phyloP scores from a whole-genome alignment of 192 early-diverging fungal species.

The Coemansia sp. region DNA sequence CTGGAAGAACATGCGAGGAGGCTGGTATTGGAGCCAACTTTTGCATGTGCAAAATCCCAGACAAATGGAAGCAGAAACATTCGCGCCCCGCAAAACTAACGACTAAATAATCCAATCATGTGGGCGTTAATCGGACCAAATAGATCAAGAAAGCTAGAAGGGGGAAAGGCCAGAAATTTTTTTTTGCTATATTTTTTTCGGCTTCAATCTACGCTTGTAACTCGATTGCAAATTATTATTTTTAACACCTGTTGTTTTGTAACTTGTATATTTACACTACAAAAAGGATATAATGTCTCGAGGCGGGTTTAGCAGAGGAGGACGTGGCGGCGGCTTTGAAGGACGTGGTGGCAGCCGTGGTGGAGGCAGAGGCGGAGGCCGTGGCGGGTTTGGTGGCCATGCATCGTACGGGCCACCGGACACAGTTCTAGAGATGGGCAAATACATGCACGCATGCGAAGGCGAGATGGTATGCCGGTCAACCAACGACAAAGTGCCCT shows the following conservation, averaged over 20 bases:
- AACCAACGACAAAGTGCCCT: conserved; percentile 88
- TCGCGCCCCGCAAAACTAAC: background rate
- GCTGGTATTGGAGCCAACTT: conserved; percentile 34
- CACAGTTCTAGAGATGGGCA: conserved; percentile 76
- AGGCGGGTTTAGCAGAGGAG: conserved; percentile 39
- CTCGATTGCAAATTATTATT: background rate
- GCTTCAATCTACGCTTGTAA: background rate
- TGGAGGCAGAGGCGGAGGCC: conserved; percentile 51
- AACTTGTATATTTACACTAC: conserved; percentile 8
- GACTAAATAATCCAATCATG: background rate
- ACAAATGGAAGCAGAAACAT: background rate
- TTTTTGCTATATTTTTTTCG: background rate
- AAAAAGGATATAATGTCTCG: conserved; percentile 33
- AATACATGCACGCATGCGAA: conserved; percentile 92
- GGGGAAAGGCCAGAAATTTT: background rate
- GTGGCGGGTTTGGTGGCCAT: conserved; percentile 44
- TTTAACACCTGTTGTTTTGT: background rate
- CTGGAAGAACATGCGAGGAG: conserved; percentile 32
- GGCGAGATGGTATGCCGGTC: conserved; percentile 96
- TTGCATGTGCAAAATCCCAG: conserved; percentile 34
- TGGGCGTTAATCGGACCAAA: background rate
- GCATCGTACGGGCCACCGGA: conserved; percentile 72
- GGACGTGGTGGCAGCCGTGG: conserved; percentile 13
- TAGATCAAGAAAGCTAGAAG: background rate
- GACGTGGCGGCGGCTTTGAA: conserved; percentile 34